Evolutionary conservation across 352 stramenopile genomes (phyloP), one percentile per base, ranked within the genome.

Genomic region (Phytophthora foliorum): DNA sequence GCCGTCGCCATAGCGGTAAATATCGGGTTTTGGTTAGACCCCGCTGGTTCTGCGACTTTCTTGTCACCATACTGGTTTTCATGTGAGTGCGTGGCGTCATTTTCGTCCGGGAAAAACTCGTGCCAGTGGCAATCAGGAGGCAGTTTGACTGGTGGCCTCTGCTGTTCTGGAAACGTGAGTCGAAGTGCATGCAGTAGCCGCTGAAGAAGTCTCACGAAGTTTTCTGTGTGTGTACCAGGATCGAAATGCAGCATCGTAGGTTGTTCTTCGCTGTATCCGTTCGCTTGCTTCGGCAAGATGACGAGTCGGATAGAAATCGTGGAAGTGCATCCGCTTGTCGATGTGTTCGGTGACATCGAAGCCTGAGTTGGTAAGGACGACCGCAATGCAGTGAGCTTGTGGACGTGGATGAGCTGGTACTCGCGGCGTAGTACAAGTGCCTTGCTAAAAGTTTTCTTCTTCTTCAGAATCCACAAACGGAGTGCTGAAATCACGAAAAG

Each of bases 401-500:
- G 57, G 11, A 90, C 44, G 27, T 80, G 75, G 21, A 91, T 77
- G 19, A 91, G 68, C 50, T 86, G 76, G 36, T 75, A 75, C 59
- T 81, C 72, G n/a, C 69, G 61, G 2, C 63, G 69, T 31, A 71
- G 44, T 16, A 70, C 64, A 11, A 92, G 63, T 17, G 68, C 41
- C 1, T 67, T 78, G 10, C 62, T 62, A 51, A 92, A 87, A 0
- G 76, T 62, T 32, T 75, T 83, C 44, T 85, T 82, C 24, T 74
- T 75, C 36, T 83, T 83, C 25, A 89, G 38, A 21, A 90, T 36
- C 73, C 76, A 81, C 50, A 91, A 34, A 0, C 82, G 81, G 9
- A 90, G 72, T 1, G 79, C 67, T 2, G 83, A 91, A 17, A 91
- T 56, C 49, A 93, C 85, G 0, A 90, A 49, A 39, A 93, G 63